Evolutionary conservation across 2,329 filamentous ascomycete species (phyloP), one percentile per base, ranked within the genome.

Genomic region (Aspergillus phoenicis): DNA sequence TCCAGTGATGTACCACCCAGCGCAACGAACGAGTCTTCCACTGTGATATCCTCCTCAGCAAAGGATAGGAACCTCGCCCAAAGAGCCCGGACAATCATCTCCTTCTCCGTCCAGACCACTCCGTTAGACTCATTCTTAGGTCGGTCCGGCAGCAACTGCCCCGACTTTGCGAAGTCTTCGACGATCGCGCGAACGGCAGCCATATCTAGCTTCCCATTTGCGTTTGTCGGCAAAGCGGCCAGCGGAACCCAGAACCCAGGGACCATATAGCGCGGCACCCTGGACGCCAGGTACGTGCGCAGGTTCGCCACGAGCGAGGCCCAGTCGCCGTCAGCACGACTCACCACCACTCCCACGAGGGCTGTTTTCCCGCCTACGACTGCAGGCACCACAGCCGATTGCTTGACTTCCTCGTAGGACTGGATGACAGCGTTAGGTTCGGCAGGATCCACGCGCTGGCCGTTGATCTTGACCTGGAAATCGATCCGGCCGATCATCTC

Each of bases 391-490:
- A 57, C 45, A 3, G 45, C 57, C 22, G 38, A 57, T 7, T 28
- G 43, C 8, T 47, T 36, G 17, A 63, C 49, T 26, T 28, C 58
- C 4, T 49, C 41, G 13, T 57, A 33, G 13, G 49, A 39, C 24
- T 30, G 41, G 5, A 59, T 30, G 28, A 53, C 33, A 11, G 36
- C n/a, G 24, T 60, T 52, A 5, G 60, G 52, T 68, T 78, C 80
- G 36, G 71, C 78, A 52, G 85, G 79, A 73, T 86, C 88, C 49
- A 87, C 82, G 52, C 86, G 77, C 64, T 83, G 86, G 22, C 89
- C 89, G 4, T 80, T 77, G 22, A 89, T 73, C 73, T 89, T 89
- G 58, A 87, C 82, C 69, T 86, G 86, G 39, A 81, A 81, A 64
- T 89, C 86, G 63, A 84, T 85, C 36, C 87, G 80, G 2, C 85